Evolutionary conservation across 345 rosid species (phyloP).

Genomic region (Aurinia saxatilis): DNA sequence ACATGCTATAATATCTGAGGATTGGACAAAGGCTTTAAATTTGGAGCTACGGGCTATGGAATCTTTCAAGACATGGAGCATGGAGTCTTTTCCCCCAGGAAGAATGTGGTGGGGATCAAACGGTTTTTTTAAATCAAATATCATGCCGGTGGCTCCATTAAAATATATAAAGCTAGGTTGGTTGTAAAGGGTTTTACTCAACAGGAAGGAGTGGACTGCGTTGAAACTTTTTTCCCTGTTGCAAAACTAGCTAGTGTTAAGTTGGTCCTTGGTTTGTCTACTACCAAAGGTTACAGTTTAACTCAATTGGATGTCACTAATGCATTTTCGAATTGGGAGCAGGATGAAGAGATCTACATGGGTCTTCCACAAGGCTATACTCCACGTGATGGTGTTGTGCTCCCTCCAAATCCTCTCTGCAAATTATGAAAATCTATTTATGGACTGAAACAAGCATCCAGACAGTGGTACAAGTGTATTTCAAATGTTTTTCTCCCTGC

Average conservation of each 20-base stretch:
- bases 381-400: too few species aligned
- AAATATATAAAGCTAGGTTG: too few species aligned
- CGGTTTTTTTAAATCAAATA: too few species aligned
- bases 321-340: neutral
- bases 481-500: neutral
- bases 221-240: neutral
- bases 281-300: neutral
- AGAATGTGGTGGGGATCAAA: too few species aligned
- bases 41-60: too few species aligned
- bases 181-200: neutral
- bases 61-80: too few species aligned
- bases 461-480: neutral
- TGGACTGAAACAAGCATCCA: neutral
- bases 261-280: neutral
- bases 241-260: neutral
- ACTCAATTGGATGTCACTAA: neutral
- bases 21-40: too few species aligned
- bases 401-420: neutral
- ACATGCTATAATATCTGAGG: neutral
- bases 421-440: neutral
- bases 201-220: neutral
- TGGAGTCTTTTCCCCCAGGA: too few species aligned
- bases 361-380: neutral
- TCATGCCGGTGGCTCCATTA: too few species aligned
- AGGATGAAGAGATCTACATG: neutral